Percentiles rank a stretch among this genome's conserved stretches.
phyloP scores from a whole-genome alignment of 2,329 filamentous ascomycete genomes.

The Pleoardoris graminearum region DNA sequence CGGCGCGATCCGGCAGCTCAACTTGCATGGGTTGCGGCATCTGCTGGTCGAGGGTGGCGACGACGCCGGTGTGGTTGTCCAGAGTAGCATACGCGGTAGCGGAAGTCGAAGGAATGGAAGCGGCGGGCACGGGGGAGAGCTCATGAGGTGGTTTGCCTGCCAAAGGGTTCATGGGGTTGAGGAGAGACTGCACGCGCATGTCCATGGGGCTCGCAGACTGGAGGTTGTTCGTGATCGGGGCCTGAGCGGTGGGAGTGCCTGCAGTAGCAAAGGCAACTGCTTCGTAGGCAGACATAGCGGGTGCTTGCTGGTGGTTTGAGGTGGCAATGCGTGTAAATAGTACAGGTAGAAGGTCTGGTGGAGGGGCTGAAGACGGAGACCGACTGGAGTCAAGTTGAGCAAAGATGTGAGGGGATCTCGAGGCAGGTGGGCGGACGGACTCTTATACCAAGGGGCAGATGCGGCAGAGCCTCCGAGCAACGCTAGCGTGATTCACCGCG shows the following conservation, averaged over 20 bases:
- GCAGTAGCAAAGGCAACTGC: not conserved
- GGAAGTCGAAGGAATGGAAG: not conserved
- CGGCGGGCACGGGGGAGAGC: not conserved
- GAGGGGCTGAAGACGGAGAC: not conserved
- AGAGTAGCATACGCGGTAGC: not conserved
- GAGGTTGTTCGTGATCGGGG: conserved; percentile 14
- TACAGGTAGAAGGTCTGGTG: not conserved
- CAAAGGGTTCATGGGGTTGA: conserved; percentile 6
- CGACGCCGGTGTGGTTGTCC: not conserved
- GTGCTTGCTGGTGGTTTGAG: not conserved
- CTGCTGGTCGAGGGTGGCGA: not conserved
- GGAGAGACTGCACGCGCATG: conserved; percentile 33
- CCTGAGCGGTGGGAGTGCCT: not conserved
- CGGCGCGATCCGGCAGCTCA: no score
- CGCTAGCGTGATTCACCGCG: conserved; percentile 6
- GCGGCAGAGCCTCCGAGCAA: not conserved
- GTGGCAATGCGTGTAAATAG: not conserved
- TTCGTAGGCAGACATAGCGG: conserved; percentile 13
- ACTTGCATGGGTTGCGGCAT: not conserved
- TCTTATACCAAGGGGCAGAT: conserved; percentile 17
- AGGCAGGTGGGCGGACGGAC: conserved; percentile 29
- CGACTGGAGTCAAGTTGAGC: conserved; percentile 3
- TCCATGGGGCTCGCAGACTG: not conserved
- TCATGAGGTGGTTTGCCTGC: not conserved
- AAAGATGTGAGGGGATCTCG: conserved; percentile 23